These are phyloP conservation scores for Salix koriyanagi DNA, from an alignment of 345 rosid genomes.

Conservation along the genomic window DNA sequence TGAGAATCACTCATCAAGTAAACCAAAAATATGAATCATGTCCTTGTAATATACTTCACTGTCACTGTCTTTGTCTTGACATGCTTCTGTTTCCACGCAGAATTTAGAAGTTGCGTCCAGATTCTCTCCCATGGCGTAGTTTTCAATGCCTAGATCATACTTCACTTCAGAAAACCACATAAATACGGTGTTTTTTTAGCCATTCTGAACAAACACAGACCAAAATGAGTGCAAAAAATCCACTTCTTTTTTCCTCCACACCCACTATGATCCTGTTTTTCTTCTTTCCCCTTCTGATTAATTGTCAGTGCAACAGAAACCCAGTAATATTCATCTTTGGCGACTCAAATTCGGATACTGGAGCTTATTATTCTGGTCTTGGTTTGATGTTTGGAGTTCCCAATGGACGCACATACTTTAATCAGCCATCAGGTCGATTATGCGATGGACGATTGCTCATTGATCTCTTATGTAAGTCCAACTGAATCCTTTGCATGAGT, in stretches of 20 bases:
- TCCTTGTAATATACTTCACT: background rate
- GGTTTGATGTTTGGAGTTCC: constrained; percentile 37
- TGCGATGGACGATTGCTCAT: constrained; percentile 50
- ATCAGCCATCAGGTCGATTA: constrained; percentile 31
- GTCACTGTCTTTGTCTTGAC: background rate
- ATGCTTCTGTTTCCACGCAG: background rate
- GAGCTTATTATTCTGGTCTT: constrained; percentile 20
- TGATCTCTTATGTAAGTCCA: constrained; percentile 53
- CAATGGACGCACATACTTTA: constrained; percentile 48
- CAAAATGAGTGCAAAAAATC: constrained; percentile 1
- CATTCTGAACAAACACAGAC: background rate
- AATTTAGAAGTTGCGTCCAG: background rate
- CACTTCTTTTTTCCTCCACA: too few species aligned
- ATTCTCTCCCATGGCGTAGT: background rate
- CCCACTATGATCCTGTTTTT: background rate
- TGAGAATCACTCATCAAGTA: background rate
- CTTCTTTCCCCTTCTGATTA: constrained; percentile 19
- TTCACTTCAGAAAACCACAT: background rate
- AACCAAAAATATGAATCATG: background rate
- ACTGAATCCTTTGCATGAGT: background rate
- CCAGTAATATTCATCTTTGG: constrained; percentile 22
- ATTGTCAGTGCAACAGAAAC: constrained; percentile 25
- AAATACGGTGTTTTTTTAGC: background rate
- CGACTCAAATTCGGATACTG: constrained; percentile 27
- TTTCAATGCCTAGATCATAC: background rate